Conservation (phyloP, 805 yeast species). For the Priceomyces fermenticarens region DNA sequence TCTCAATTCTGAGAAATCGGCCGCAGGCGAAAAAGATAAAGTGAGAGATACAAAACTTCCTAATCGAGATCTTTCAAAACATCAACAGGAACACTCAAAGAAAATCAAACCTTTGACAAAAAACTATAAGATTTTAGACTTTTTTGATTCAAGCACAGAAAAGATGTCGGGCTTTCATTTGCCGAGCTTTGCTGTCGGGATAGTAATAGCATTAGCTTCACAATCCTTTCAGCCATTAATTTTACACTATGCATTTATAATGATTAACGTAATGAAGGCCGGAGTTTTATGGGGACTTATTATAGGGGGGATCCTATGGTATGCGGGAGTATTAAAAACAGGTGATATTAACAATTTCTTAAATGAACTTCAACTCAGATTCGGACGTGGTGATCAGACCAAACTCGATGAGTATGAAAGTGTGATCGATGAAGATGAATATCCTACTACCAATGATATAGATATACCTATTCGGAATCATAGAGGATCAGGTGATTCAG, state of each 20-base stretch:
- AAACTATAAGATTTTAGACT: not conserved
- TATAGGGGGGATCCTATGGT: constrained; percentile 24
- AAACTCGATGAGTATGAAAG: constrained; percentile 1
- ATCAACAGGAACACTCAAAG: not conserved
- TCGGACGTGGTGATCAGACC: not conserved
- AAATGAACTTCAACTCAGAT: not conserved
- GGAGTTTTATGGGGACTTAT: constrained; percentile 22
- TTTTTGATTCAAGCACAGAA: not conserved
- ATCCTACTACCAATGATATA: not conserved
- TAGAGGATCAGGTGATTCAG: not conserved
- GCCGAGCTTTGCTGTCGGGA: constrained; percentile 28
- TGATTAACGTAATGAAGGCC: constrained; percentile 18
- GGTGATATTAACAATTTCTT: constrained; percentile 10
- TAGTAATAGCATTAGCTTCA: constrained; percentile 18
- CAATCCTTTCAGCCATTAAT: constrained; percentile 21
- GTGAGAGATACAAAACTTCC: constrained; percentile 1
- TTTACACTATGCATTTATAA: constrained; percentile 14
- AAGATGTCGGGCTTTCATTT: constrained; percentile 15
- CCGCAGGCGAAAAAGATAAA: not conserved
- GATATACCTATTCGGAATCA: not conserved
- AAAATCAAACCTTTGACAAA: not conserved
- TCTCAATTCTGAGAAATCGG: not conserved
- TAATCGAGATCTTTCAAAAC: constrained; percentile 3
- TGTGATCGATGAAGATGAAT: constrained; percentile 1
- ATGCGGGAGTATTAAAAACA: constrained; percentile 24